Conservation (phyloP, 2,329 filamentous ascomycete genomes). For the Ramularia endophylla region DNA sequence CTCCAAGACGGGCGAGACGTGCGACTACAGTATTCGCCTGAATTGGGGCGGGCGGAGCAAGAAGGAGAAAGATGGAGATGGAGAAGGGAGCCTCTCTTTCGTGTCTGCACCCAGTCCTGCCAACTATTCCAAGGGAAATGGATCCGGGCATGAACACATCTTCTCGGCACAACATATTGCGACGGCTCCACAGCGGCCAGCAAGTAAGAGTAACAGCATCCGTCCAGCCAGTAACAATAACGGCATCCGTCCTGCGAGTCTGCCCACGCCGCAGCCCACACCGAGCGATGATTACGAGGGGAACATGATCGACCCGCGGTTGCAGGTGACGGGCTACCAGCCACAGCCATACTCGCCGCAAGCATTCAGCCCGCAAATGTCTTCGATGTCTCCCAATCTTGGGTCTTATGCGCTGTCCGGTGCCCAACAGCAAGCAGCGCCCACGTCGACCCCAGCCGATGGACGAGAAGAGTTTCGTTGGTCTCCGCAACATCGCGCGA, state of each 20-base stretch:
- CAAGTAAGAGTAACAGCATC: conserved; percentile 14
- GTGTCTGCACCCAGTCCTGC: conserved; percentile 18
- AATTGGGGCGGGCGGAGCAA: conserved; percentile 73
- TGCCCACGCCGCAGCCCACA: conserved; percentile 17
- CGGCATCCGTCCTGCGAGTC: neutral
- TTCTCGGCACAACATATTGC: conserved; percentile 30
- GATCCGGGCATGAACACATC: conserved; percentile 24
- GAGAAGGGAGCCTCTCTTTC: conserved; percentile 27
- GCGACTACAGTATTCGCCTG: conserved; percentile 74
- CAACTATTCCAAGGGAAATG: conserved; percentile 6
- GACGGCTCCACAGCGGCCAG: conserved; percentile 16
- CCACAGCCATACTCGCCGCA: neutral
- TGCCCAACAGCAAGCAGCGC: conserved; percentile 4
- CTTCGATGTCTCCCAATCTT: neutral
- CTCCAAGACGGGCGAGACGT: conserved; percentile 58
- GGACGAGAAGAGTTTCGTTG: conserved; percentile 25
- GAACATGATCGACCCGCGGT: conserved; percentile 16
- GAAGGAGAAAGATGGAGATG: conserved; percentile 36
- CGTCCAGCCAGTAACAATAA: neutral
- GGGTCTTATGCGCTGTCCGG: conserved; percentile 1
- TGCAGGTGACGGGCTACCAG: conserved; percentile 10
- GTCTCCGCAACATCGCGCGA: conserved; percentile 32
- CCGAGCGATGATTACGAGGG: conserved; percentile 12
- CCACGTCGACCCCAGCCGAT: conserved; percentile 10
- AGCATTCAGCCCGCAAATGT: neutral